phyloP scores from a whole-genome alignment of 2,329 filamentous ascomycete genomes.

The Colletotrichum sp. region DNA sequence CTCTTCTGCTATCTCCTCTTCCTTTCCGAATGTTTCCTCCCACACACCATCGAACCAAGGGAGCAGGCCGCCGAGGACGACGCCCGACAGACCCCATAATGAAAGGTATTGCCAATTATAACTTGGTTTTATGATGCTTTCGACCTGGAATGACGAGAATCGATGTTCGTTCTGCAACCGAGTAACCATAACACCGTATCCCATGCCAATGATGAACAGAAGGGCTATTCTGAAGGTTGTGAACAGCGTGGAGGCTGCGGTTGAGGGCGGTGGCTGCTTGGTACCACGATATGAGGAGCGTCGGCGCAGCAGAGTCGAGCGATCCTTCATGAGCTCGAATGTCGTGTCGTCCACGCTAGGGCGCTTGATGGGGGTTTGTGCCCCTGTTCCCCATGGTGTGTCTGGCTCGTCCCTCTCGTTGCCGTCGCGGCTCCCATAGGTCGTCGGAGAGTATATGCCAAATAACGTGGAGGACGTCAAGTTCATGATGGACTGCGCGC shows the following conservation, averaged over 20 bases:
- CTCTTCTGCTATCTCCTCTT: slow-evolving; percentile 31
- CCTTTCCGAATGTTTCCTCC: slow-evolving; percentile 56
- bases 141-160: slow-evolving; percentile 66
- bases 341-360: slow-evolving; percentile 48
- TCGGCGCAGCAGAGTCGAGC: slow-evolving; percentile 36
- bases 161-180: slow-evolving; percentile 75
- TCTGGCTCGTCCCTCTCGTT: slow-evolving; percentile 56
- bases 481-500: slow-evolving; percentile 81
- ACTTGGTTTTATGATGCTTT: slow-evolving; percentile 43
- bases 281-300: slow-evolving; percentile 39
- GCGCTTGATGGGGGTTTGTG: slow-evolving; percentile 66
- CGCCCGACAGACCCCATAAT: slow-evolving; percentile 83
- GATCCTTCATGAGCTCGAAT: slow-evolving; percentile 48
- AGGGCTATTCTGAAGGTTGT: slow-evolving; percentile 63
- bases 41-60: slow-evolving; percentile 85
- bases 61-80: slow-evolving; percentile 77
- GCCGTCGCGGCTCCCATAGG: slow-evolving; percentile 52
- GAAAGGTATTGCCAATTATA: slow-evolving; percentile 71
- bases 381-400: slow-evolving; percentile 81
- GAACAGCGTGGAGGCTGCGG: slow-evolving; percentile 46
- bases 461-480: slow-evolving; percentile 88
- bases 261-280: slow-evolving; percentile 30
- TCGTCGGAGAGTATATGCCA: slow-evolving; percentile 83
- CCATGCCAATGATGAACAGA: slow-evolving; percentile 79
- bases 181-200: slow-evolving; percentile 82